Base-by-base conservation (phyloP, 116 monocot species). In the Papilionanthe hybrid region DNA sequence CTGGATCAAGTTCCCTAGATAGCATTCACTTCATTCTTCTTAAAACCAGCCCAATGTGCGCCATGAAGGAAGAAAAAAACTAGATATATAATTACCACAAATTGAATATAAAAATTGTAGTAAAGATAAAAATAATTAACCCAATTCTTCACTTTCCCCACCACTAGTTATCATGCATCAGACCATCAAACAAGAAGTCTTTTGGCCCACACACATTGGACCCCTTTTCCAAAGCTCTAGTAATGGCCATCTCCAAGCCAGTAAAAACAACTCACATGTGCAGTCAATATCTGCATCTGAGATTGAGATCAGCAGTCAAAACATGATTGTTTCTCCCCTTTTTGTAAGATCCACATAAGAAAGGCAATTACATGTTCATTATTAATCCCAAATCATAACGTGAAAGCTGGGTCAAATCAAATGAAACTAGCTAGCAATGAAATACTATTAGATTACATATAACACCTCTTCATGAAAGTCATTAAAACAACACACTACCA, bases 401-500 rank as follows among this genome's bases (percentile, higher is more conserved):
- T 17, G 53, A 53, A 45, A 53, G 17, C 53, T 53, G 15, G 53
- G 15, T 53, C 53, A 53, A 53, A 53, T 15, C 53, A 53, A 53
- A 53, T 53, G 53, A 53, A 53, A 53, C 15, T 53, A 15, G 53
- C 2, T 53, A 15, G 53, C 53, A 53, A 53, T 53, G 53, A 53
- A 17, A 53, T 4, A 53, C 53, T 53, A 17, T 17, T 4, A 17
- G 53, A 53, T 53, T 53, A 17, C 53, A 53, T 15, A 53, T 53
- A 53, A 53, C 4, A 63, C 5, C 7, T 23, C 5, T 7, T 23
- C 12, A 63, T 23, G 23, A 9, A n/a, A 60, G 20, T 23, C 63
- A 10, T 63, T 25, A 63, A 23, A 63, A 68, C 13, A 13, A 29
- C 17, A 32, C 32, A 32, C 84, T 84, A 90, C 82, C 90, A 90